Conservation (phyloP, 331 rosid genomes). For the Quercus lobata region DNA sequence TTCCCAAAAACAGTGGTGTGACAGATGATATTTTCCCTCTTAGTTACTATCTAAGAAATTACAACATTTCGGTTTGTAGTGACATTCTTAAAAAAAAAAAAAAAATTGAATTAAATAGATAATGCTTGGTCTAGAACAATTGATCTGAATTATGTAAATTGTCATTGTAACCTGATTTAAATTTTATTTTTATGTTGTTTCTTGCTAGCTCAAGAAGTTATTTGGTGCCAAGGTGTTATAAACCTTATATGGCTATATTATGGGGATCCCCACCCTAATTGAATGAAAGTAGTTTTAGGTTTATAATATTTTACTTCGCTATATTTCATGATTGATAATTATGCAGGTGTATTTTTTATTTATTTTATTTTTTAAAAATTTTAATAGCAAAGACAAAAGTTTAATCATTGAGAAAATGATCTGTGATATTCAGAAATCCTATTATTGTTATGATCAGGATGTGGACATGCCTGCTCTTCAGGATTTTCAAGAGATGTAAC, state of each 20-base stretch:
- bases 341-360: not conserved
- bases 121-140: no score
- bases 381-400: no score
- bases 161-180: no score
- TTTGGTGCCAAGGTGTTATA: not conserved
- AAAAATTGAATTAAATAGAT: no score
- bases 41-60: no score
- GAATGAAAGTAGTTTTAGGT: not conserved
- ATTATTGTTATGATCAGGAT: slow-evolving; percentile 47
- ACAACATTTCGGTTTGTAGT: no score
- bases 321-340: not conserved
- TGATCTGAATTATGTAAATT: not conserved
- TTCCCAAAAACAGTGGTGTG: no score
- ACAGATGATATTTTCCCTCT: no score
- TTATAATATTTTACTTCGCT: not conserved
- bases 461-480: slow-evolving; percentile 80
- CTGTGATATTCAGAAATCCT: not conserved
- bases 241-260: not conserved
- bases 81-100: no score
- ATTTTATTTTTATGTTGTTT: not conserved
- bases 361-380: no score
- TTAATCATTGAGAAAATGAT: not conserved
- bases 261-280: not conserved
- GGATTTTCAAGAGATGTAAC: slow-evolving; percentile 66
- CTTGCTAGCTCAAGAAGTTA: not conserved